Percentiles rank a stretch among this genome's conserved stretches.
phyloP scores from a whole-genome alignment of 148 eudicot species.

The Spergularia bocconei region DNA sequence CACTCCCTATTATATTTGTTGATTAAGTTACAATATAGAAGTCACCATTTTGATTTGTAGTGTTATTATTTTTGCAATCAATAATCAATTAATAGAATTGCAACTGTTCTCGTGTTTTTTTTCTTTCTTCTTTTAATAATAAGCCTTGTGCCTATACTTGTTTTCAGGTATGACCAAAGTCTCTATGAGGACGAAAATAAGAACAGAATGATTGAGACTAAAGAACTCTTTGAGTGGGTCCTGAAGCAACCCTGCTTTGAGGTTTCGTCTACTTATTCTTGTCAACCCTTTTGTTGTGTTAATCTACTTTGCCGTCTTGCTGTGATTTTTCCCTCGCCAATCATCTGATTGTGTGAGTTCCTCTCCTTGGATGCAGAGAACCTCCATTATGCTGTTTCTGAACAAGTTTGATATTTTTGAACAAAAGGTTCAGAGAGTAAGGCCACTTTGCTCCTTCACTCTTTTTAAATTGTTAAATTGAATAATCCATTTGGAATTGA shows the following conservation, averaged over 20 bases:
- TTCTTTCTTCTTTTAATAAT: neutral
- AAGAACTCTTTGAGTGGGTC: slow-evolving; percentile 97
- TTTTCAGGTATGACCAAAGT: slow-evolving; percentile 87
- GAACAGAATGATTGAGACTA: slow-evolving; percentile 89
- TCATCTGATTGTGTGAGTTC: slow-evolving; percentile 9
- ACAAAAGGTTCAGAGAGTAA: slow-evolving; percentile 85
- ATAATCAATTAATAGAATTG: no score
- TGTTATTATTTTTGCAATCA: no score
- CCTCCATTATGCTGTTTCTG: slow-evolving; percentile 93
- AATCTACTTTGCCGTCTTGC: slow-evolving; percentile 1
- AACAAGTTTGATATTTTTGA: slow-evolving; percentile 97
- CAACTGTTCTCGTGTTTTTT: no score
- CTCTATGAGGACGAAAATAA: slow-evolving; percentile 83
- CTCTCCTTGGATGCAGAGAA: slow-evolving; percentile 63
- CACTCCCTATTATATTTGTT: no score
- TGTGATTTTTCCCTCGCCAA: neutral
- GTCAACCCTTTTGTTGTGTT: neutral
- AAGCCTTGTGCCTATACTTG: slow-evolving; percentile 21
- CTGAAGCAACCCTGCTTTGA: slow-evolving; percentile 93
- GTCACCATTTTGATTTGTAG: no score
- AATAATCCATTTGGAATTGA: slow-evolving; percentile 9
- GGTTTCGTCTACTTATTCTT: slow-evolving; percentile 43
- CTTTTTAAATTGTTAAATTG: neutral
- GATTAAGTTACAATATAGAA: no score
- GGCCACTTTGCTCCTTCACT: slow-evolving; percentile 18